phyloP scores from a whole-genome alignment of 805 yeast species.

The Lipomyces lipofer region DNA sequence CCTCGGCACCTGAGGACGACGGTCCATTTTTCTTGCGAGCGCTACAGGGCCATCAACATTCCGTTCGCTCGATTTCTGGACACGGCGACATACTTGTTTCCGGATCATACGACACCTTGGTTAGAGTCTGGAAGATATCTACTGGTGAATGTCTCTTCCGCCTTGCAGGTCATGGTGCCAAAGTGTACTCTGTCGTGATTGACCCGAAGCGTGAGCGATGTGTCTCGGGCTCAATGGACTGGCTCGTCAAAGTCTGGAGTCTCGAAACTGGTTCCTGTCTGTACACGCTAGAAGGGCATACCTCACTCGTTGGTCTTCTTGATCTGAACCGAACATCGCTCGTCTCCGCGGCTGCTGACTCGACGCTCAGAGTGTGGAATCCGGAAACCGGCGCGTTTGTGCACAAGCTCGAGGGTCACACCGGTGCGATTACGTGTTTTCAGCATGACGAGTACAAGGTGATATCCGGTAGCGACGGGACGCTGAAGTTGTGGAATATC shows the following conservation, averaged over 20 bases:
- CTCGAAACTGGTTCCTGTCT: conserved; percentile 70
- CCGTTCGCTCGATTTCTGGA: conserved; percentile 87
- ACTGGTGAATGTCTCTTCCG: conserved; percentile 72
- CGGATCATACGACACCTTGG: conserved; percentile 87
- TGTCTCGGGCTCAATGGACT: conserved; percentile 88
- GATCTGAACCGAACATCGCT: conserved; percentile 73
- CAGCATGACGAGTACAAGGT: conserved; percentile 82
- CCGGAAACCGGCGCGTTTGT: conserved; percentile 68
- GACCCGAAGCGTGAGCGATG: conserved; percentile 77
- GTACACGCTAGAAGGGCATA: conserved; percentile 79
- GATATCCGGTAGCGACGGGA: conserved; percentile 85
- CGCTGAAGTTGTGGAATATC: conserved; percentile 85
- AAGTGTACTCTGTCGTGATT: conserved; percentile 84
- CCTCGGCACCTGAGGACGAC: conserved; percentile 27
- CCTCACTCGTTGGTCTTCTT: conserved; percentile 83
- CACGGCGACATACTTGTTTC: conserved; percentile 79
- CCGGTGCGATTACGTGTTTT: conserved; percentile 88
- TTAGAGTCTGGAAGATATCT: conserved; percentile 88
- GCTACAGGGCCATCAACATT: conserved; percentile 70
- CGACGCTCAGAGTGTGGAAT: conserved; percentile 90
- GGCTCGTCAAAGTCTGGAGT: conserved; percentile 88
- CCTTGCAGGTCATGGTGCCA: conserved; percentile 79
- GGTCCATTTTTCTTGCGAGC: conserved; percentile 70
- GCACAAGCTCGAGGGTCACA: conserved; percentile 73
- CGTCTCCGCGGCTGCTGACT: conserved; percentile 95